Base-by-base conservation (phyloP, 352 stramenopile genomes). In the Blastocystis hominis region DNA sequence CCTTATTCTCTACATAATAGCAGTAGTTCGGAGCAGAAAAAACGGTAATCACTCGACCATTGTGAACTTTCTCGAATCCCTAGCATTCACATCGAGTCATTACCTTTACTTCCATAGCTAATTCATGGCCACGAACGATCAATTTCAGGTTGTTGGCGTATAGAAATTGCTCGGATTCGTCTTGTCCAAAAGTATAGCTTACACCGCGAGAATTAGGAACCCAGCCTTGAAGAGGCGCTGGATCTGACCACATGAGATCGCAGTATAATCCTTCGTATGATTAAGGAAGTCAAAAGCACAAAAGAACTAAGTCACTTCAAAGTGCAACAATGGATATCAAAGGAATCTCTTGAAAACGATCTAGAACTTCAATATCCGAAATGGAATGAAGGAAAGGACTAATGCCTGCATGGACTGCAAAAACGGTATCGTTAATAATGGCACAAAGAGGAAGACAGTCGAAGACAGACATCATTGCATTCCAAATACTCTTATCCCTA, bases 1-100 rank as follows among this genome's bases (percentile, higher is more conserved):
- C 95, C 75, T 98, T 93, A 90, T 98, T 99, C 40, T 96, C 96
- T 89, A 95, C 98, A 64, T 95, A 93, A 91, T 98, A 98, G 91
- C 95, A 98, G 91, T 98, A 99, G 91, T 98, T 98, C 20, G 96
- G 96, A 59, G 96, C 96, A 44, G 93, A 97, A 91, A 98, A 98
- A 81, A 99, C 96, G 47, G 96, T 99, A 24, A 99, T 95, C 53
- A 98, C 95, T 75, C 95, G 97, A 91, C 50, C 91, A 87, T 96
- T 95, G 90, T 96, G 93, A 53, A 92, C 94, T 92, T 93, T 96
- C 89, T 97, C 93, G 91, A 95, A 96, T 62, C 94, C 94, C 90
- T 97, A 93, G 96, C 7, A 46, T 24, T 63, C 10, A 10, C 42
- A 54, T 36, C 40, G 3, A 76, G n/a, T 15, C 2, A 54, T n/a